phyloP scores from a whole-genome alignment of 1,139 yeast genomes.

The Yamadazyma friedrichii region DNA sequence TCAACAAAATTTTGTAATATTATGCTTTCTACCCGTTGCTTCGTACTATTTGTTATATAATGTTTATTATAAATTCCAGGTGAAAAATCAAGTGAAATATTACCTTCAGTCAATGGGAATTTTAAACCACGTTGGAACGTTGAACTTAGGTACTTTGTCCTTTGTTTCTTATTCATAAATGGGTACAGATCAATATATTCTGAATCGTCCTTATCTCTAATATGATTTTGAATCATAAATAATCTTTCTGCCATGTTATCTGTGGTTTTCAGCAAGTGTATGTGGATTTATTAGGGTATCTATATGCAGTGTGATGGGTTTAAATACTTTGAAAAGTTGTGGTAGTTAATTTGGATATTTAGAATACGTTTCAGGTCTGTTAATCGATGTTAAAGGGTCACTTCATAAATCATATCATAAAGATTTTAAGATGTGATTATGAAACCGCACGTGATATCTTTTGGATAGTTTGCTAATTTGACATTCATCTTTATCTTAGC shows the following conservation, averaged over 20 bases:
- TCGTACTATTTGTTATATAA: too few species aligned
- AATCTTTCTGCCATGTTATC: conserved; percentile 7
- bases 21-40: not conserved
- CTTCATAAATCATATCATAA: conserved; percentile 1
- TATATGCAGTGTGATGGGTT: too few species aligned
- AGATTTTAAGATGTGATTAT: conserved; percentile 1
- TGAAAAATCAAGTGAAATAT: conserved; percentile 1
- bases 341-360: too few species aligned
- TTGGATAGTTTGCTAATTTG: too few species aligned
- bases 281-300: too few species aligned
- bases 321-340: too few species aligned
- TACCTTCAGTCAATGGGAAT: conserved; percentile 8
- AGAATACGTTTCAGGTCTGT: too few species aligned
- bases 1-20: not conserved
- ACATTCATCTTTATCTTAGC: too few species aligned
- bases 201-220: conserved; percentile 5
- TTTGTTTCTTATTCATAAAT: conserved; percentile 6
- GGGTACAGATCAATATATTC: conserved; percentile 10
- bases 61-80: conserved; percentile 1
- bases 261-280: too few species aligned
- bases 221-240: conserved; percentile 9
- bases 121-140: conserved; percentile 5
- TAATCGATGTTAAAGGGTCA: too few species aligned
- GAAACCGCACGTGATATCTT: conserved; percentile 7
- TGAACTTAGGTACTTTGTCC: conserved; percentile 4